Evolutionary conservation across 352 stramenopile species (phyloP), one percentile per base, ranked within the genome.

Genomic region (Hyaloperonospora brassicae): DNA sequence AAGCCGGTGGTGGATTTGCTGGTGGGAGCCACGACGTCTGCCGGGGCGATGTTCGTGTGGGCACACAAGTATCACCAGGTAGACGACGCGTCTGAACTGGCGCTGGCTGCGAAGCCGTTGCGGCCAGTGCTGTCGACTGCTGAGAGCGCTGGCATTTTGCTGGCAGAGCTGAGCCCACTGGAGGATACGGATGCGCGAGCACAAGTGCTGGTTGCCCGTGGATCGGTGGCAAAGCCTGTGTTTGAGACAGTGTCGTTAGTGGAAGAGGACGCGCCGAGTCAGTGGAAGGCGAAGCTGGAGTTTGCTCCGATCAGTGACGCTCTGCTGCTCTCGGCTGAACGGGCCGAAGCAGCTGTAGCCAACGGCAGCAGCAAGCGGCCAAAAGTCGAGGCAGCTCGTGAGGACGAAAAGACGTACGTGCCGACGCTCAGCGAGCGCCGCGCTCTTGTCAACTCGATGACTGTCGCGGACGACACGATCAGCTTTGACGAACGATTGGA

Each of bases 41-140:
- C 77, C 8, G 83, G 83, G 14, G 68, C 74, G 22, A 67, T 90
- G 43, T 89, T 86, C 52, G 47, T 91, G 22, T 93, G 80, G 80
- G 50, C 67, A 43, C 74, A 87, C 55, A 80, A 82, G 65, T 85
- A 89, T 63, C 70, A 84, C 43, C 49, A 64, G 57, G 57, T 67
- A n/a, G 57, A 38, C 9, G 57, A 70, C 30, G 46, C 30, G 25
- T 58, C 66, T 3, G 57, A 64, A 25, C 52, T 73, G 48, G 50
- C 57, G 8, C 66, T 80, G 54, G 76, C 79, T 4, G 76, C 75
- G 10, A 88, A 90, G 65, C 83, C 79, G 12, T 62, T 93, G 31
- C 62, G 72, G 0, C 76, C 81, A 0, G 73, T 71, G 46, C 51
- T 70, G 9, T 66, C 52, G 34, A 55, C 51, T 2, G 59, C 48